Evolutionary conservation across 441 rosid genomes (phyloP).

Genomic region (Manihot esculenta): DNA sequence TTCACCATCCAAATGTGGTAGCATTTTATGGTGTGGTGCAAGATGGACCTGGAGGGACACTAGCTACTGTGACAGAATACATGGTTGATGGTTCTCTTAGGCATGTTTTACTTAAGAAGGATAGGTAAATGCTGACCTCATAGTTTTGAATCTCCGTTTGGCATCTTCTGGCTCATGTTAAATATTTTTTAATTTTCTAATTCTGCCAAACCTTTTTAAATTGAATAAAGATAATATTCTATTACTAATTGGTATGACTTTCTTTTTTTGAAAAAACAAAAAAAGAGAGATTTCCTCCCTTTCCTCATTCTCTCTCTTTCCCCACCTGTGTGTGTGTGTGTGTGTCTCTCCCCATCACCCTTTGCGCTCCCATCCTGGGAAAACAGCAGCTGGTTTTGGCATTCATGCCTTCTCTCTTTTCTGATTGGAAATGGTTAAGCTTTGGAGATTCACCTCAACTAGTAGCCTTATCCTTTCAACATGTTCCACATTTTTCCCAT

Average conservation of each 20-base stretch:
- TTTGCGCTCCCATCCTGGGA: neutral
- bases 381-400: too few species aligned
- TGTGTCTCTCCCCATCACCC: neutral
- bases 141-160: conserved; percentile 21
- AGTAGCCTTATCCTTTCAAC: conserved; percentile 1
- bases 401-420: conserved; percentile 20
- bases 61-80: conserved; percentile 93
- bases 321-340: too few species aligned
- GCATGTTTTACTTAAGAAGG: conserved; percentile 90
- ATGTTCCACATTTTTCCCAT: conserved; percentile 37
- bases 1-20: conserved; percentile 94
- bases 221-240: too few species aligned
- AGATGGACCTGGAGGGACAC: conserved; percentile 92
- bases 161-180: neutral
- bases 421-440: conserved; percentile 10
- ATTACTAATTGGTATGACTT: too few species aligned
- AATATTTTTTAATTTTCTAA: neutral
- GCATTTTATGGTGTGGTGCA: conserved; percentile 98
- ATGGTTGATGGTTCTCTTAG: conserved; percentile 99
- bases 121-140: conserved; percentile 51
- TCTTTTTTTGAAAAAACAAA: too few species aligned
- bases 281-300: too few species aligned
- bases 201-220: too few species aligned
- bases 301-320: too few species aligned
- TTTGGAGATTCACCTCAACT: conserved; percentile 24